A percentile compares a stretch with the other conserved stretches of the same genome.
Evolutionary conservation across 2,329 filamentous ascomycete genomes (phyloP).

Genomic region (Sporothrix luriei): DNA sequence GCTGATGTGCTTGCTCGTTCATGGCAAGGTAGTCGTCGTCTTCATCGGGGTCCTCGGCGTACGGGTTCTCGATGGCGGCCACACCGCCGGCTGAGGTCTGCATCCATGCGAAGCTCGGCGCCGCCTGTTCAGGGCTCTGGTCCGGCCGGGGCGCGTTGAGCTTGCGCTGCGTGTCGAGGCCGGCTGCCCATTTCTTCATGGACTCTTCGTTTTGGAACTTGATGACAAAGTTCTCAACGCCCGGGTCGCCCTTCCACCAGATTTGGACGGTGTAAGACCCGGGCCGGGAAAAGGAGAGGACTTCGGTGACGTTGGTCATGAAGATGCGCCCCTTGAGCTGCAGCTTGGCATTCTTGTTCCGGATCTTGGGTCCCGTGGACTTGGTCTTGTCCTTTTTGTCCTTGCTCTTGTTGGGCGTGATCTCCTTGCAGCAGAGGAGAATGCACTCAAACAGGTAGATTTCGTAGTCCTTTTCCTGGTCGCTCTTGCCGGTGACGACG

Average conservation of each 20-base stretch:
- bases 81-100: constrained; percentile 58
- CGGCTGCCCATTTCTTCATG: constrained; percentile 87
- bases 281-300: constrained; percentile 82
- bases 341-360: constrained; percentile 74
- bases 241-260: constrained; percentile 96
- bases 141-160: constrained; percentile 56
- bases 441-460: constrained; percentile 98
- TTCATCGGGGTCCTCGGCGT: constrained; percentile 65
- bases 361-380: constrained; percentile 58
- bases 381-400: constrained; percentile 71
- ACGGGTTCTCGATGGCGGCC: constrained; percentile 75
- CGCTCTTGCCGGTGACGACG: constrained; percentile 85
- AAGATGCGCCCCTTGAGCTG: constrained; percentile 97
- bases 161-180: constrained; percentile 76
- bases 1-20: constrained; percentile 43
- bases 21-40: constrained; percentile 59
- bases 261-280: constrained; percentile 92
- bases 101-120: constrained; percentile 81
- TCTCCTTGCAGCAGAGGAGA: constrained; percentile 93
- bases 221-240: constrained; percentile 94
- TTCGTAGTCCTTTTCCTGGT: constrained; percentile 95
- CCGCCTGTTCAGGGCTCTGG: constrained; percentile 52
- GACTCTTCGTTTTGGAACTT: constrained; percentile 88
- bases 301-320: constrained; percentile 97
- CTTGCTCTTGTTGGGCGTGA: constrained; percentile 79